Evolutionary conservation across 2,329 filamentous ascomycete species (phyloP).

Genomic region (Colletotrichum theobromicola): DNA sequence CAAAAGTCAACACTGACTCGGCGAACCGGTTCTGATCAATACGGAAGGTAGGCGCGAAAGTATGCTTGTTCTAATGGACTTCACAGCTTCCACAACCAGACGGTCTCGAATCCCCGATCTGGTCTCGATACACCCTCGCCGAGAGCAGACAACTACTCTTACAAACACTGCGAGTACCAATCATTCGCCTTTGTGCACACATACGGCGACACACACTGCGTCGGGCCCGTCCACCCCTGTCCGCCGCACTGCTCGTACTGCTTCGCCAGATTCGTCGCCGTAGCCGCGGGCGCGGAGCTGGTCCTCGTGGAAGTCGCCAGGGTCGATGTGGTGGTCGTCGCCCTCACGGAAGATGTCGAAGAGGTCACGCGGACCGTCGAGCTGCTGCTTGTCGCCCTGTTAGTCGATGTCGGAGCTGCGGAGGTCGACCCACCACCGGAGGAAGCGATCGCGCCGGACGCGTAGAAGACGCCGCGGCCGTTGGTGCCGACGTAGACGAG

Average conservation of each 20-base stretch:
- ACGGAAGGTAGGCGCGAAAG: background rate
- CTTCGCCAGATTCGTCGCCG: conserved; percentile 12
- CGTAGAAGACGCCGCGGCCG: conserved; percentile 50
- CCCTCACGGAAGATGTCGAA: background rate
- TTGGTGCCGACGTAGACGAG: conserved; percentile 57
- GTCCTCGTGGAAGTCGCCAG: conserved; percentile 11
- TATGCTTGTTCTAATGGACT: background rate
- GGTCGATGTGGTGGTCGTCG: background rate
- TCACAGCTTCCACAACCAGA: background rate
- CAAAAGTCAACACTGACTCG: background rate
- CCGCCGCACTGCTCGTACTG: conserved; percentile 47
- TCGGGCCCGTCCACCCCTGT: conserved; percentile 38
- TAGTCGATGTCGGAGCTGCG: background rate
- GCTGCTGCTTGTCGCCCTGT: background rate
- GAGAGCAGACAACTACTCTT: background rate
- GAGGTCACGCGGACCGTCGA: background rate
- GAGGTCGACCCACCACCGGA: conserved; percentile 5
- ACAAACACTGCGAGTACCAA: conserved; percentile 49
- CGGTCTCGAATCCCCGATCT: background rate
- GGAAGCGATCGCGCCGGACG: conserved; percentile 12
- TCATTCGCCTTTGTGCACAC: conserved; percentile 38
- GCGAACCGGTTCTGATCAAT: background rate
- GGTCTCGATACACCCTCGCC: background rate
- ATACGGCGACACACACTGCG: conserved; percentile 45
- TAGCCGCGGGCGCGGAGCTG: conserved; percentile 1